Evolutionary conservation across 2,329 filamentous ascomycete species (phyloP).

Genomic region (Parafenestella ontariensis): DNA sequence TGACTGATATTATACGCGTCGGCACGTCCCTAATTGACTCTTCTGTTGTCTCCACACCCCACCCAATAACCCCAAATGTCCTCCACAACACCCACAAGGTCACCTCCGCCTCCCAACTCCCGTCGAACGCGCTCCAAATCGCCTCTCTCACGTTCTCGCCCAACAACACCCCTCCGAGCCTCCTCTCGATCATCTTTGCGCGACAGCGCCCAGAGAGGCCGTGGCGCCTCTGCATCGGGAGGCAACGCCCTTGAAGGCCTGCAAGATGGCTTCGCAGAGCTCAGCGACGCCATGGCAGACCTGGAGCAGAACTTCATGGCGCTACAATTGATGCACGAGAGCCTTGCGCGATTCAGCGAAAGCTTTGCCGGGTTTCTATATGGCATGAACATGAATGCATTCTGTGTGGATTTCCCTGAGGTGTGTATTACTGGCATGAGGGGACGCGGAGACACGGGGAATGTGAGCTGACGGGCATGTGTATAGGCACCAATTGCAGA

Average conservation of each 20-base stretch:
- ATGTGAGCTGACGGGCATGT: neutral
- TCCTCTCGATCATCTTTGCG: constrained; percentile 89
- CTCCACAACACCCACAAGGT: constrained; percentile 34
- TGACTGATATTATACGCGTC: neutral
- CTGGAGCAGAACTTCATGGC: constrained; percentile 98
- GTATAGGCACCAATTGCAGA: constrained; percentile 78
- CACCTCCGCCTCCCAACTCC: constrained; percentile 27
- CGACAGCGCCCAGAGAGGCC: constrained; percentile 51
- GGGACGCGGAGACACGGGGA: neutral
- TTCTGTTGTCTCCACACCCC: neutral
- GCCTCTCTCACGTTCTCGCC: constrained; percentile 70
- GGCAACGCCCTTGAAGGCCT: constrained; percentile 79
- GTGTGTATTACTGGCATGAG: constrained; percentile 53
- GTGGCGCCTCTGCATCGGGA: constrained; percentile 58
- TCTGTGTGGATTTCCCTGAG: constrained; percentile 97
- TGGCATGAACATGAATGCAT: constrained; percentile 98
- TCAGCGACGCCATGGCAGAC: constrained; percentile 92
- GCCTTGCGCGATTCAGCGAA: constrained; percentile 89
- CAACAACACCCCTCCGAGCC: constrained; percentile 89
- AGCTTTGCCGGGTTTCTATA: constrained; percentile 96
- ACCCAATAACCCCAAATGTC: constrained; percentile 15
- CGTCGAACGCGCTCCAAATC: constrained; percentile 64
- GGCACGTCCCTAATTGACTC: neutral
- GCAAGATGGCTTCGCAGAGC: constrained; percentile 90
- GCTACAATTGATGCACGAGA: constrained; percentile 96